These are phyloP conservation scores for Colletotrichum acutatum DNA, from an alignment of 2,329 filamentous ascomycete species.

Conservation along the genomic window DNA sequence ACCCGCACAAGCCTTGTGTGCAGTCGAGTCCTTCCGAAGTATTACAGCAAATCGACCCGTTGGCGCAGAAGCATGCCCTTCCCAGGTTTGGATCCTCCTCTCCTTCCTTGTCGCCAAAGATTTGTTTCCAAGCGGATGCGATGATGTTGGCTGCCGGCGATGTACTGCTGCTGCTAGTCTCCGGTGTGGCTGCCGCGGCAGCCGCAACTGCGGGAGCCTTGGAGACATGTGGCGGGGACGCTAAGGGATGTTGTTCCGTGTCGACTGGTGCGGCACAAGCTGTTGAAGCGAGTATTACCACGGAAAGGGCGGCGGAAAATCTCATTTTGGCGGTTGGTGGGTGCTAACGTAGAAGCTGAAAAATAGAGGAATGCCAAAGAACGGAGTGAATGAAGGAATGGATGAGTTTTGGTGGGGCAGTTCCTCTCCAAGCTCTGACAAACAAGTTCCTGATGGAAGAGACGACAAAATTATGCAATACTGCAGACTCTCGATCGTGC, in stretches of 20 bases:
- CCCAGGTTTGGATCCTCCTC: constrained; percentile 7
- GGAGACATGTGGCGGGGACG: too few relatives aligned
- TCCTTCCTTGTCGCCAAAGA: background rate
- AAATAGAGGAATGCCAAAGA: background rate
- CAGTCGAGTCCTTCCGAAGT: constrained; percentile 39
- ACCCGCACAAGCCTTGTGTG: constrained; percentile 43
- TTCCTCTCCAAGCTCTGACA: too few relatives aligned
- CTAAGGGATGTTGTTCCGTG: constrained; percentile 15
- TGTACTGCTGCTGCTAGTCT: background rate
- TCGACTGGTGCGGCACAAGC: constrained; percentile 15
- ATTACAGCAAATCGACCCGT: constrained; percentile 43
- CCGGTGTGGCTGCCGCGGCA: background rate
- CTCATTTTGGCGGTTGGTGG: constrained; percentile 11
- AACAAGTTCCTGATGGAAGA: background rate
- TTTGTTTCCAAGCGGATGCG: constrained; percentile 13
- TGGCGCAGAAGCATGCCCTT: constrained; percentile 42
- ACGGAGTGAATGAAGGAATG: background rate
- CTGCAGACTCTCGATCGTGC: background rate
- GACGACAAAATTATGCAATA: background rate
- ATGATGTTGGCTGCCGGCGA: background rate
- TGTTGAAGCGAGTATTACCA: constrained; percentile 7
- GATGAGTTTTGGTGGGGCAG: background rate
- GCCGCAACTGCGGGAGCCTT: background rate
- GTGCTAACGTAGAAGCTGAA: background rate
- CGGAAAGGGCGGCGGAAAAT: background rate